phyloP scores from a whole-genome alignment of 148 eudicot genomes.

The Suaeda aralocaspica region DNA sequence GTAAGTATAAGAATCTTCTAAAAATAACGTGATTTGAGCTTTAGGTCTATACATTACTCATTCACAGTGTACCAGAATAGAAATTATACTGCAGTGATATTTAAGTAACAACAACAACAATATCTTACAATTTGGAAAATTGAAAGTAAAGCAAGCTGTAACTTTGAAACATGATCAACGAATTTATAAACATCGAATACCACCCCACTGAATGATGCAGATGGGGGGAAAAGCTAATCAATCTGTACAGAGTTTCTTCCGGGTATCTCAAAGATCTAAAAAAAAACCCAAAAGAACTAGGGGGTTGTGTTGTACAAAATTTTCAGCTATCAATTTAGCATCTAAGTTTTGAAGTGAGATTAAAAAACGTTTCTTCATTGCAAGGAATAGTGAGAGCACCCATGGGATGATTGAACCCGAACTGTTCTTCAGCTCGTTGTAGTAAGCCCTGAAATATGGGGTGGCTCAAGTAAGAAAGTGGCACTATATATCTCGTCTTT shows the following conservation, averaged over 20 bases:
- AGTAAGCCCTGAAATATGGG: slow-evolving; percentile 20
- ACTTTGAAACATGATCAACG: background rate
- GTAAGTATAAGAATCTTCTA: too few relatives aligned
- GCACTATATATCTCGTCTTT: slow-evolving; percentile 31
- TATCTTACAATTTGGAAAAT: background rate
- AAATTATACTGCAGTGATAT: too few relatives aligned
- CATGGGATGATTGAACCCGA: slow-evolving; percentile 28
- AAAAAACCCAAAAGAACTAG: too few relatives aligned
- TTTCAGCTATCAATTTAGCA: background rate
- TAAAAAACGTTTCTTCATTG: slow-evolving; percentile 19
- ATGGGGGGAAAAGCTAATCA: slow-evolving; percentile 8
- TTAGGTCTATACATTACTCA: too few relatives aligned
- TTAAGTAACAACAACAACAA: background rate
- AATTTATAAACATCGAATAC: background rate
- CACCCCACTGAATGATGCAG: slow-evolving; percentile 12
- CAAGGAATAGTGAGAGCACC: slow-evolving; percentile 29
- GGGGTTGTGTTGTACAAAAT: too few relatives aligned
- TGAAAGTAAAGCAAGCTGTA: background rate
- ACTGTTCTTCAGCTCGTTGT: slow-evolving; percentile 18
- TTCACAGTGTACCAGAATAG: too few relatives aligned
- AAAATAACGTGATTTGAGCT: too few relatives aligned
- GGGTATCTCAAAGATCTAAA: too few relatives aligned
- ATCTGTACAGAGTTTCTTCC: background rate
- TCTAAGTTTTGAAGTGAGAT: slow-evolving; percentile 12
- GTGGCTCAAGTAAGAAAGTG: slow-evolving; percentile 27